Evolutionary conservation across 1,284 basidiomycete species (phyloP), one percentile per base, ranked within the genome.

Genomic region (Exobasidium cylindrosporum): DNA sequence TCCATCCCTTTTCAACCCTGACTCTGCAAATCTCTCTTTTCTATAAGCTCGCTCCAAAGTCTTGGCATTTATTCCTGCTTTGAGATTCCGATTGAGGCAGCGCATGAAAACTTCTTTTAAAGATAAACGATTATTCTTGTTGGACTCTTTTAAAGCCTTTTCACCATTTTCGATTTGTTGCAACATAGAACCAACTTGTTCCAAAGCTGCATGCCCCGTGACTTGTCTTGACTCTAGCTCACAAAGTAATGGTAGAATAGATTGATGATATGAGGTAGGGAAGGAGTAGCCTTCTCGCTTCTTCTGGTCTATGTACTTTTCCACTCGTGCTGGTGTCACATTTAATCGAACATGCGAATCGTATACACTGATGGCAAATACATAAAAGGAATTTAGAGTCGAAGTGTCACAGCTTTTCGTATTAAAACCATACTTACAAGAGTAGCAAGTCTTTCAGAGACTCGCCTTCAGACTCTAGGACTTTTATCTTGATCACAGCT

Each of bases 51-150:
- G 6, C 17, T 26, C 6, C 6, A 54, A 5, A n/a, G 28, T 54
- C 13, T 54, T 54, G 13, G 6, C 52, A 30, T 30, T 54, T 6
- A 54, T 30, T 6, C 52, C 52, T 14, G 26, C 52, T 23, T 40
- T 30, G 52, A 54, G 52, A 30, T 54, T 54, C 28, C 52, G 52
- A 54, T 54, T 24, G 28, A 54, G 52, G 21, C 52, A 54, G 6
- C 52, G 7, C 29, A 30, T 31, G 52, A 54, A 14, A 10, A 30
- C 28, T 13, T 54, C 52, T 17, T 7, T 13, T n/a, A 54, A n/a
- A 14, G 52, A 11, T 13, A 54, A 13, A 43, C 10, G 35, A 6
- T 47, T 40, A 17, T 10, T 40, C 35, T 40, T 40, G 10, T 40
- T 17, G 35, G 35, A 7, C 7, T 7, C 35, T 17, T 40, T 40